These are phyloP conservation scores for Trichoderma sp. DNA, from an alignment of 2,329 filamentous ascomycete genomes.

Conservation along the genomic window DNA sequence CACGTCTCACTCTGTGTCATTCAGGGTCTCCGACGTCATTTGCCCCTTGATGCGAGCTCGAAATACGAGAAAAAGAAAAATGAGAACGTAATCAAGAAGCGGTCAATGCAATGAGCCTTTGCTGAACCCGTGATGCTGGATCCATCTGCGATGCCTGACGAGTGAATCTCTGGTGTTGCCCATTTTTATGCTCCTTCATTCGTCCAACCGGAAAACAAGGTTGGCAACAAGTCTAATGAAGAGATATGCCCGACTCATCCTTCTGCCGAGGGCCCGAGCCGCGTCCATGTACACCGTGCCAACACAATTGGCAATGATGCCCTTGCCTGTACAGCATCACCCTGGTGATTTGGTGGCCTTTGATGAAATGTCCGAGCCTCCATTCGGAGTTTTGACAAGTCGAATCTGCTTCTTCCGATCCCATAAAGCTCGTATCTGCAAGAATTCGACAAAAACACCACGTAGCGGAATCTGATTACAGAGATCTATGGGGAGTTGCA, in stretches of 20 bases:
- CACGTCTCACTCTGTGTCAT: background rate
- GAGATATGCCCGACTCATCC: background rate
- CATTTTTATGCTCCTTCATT: no score
- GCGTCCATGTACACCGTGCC: background rate
- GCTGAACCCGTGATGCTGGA: background rate
- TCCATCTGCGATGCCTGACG: background rate
- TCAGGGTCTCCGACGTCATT: background rate
- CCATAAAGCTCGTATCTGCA: background rate
- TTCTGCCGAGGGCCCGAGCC: background rate
- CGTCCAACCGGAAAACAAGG: background rate
- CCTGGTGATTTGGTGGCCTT: background rate
- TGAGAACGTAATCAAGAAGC: background rate
- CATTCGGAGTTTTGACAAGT: background rate
- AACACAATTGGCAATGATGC: background rate
- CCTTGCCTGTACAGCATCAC: background rate
- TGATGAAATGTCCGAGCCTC: background rate
- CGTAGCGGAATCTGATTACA: background rate
- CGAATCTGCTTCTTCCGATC: background rate
- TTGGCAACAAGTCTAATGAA: slow-evolving; percentile 2
- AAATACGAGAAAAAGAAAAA: background rate
- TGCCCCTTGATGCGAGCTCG: background rate
- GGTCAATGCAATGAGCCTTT: background rate
- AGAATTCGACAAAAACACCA: background rate
- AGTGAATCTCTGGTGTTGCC: background rate
- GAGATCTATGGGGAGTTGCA: background rate